Conservation (phyloP, 2,329 filamentous ascomycete genomes). For the Colletotrichum tanaceti region DNA sequence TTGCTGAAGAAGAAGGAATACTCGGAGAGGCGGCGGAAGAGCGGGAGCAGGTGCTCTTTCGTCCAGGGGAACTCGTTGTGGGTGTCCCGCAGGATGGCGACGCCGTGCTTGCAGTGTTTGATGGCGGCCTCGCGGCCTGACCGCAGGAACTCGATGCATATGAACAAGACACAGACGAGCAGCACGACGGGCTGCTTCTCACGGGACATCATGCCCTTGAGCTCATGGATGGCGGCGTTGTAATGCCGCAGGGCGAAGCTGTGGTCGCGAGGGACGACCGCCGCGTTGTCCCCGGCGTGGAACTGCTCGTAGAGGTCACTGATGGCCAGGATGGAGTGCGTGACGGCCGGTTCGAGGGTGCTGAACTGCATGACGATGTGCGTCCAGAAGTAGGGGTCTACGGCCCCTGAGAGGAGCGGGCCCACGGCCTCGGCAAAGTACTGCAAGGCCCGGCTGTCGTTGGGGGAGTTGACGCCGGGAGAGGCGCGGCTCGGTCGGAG, state of each 20-base stretch:
- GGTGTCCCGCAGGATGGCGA: constrained; percentile 27
- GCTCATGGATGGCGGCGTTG: constrained; percentile 58
- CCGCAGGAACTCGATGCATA: constrained; percentile 66
- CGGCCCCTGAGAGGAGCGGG: constrained; percentile 53
- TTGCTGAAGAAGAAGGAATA: constrained; percentile 32
- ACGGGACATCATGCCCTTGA: constrained; percentile 51
- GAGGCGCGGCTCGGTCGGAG: constrained; percentile 28
- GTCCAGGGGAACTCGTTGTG: constrained; percentile 33
- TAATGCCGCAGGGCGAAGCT: constrained; percentile 60
- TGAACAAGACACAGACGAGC: constrained; percentile 62
- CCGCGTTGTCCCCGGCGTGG: constrained; percentile 18
- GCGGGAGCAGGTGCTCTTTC: constrained; percentile 28
- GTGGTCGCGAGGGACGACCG: constrained; percentile 24
- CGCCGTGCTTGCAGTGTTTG: constrained; percentile 36
- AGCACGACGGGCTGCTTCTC: constrained; percentile 48
- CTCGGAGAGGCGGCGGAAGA: constrained; percentile 28
- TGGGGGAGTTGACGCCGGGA: constrained; percentile 34
- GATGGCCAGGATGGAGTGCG: constrained; percentile 62
- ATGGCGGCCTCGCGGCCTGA: constrained; percentile 29
- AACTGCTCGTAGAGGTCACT: constrained; percentile 58
- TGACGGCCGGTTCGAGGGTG: constrained; percentile 57
- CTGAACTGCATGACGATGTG: constrained; percentile 59
- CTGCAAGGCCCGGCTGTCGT: constrained; percentile 46
- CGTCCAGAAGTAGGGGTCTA: constrained; percentile 59
- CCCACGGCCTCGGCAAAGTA: constrained; percentile 51